Conservation (phyloP, 202 grass and related monocot species). For the Panicum virgatum region DNA sequence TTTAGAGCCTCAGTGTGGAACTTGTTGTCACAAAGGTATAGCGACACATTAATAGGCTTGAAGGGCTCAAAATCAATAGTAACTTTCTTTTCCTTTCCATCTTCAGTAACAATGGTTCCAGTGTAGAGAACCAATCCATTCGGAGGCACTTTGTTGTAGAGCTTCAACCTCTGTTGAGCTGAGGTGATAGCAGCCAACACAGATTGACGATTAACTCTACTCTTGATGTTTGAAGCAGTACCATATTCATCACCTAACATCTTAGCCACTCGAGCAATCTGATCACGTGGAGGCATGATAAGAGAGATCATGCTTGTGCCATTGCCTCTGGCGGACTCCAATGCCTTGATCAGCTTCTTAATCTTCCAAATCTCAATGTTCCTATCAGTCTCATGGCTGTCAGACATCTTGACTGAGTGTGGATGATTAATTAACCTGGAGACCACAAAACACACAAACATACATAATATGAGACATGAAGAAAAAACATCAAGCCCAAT, state of each 20-base stretch:
- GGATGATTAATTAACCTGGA: constrained; percentile 29
- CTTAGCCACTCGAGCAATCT: constrained; percentile 77
- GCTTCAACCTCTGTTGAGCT: constrained; percentile 89
- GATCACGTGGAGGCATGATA: constrained; percentile 91
- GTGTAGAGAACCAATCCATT: constrained; percentile 94
- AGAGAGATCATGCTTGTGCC: constrained; percentile 99
- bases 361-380: constrained; percentile 98
- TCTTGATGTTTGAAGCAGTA: constrained; percentile 91
- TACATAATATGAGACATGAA: background rate
- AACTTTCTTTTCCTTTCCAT: constrained; percentile 94
- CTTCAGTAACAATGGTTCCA: constrained; percentile 89
- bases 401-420: constrained; percentile 56
- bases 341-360: constrained; percentile 81
- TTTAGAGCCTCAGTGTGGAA: constrained; percentile 86
- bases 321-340: constrained; percentile 85
- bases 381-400: constrained; percentile 78
- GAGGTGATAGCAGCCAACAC: constrained; percentile 86
- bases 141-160: constrained; percentile 84
- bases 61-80: constrained; percentile 94
- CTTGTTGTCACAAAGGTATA: constrained; percentile 91
- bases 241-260: constrained; percentile 98
- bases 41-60: constrained; percentile 85
- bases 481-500: background rate
- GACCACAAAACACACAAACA: background rate
- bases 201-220: constrained; percentile 88